Evolutionary conservation across 305 asterid species (phyloP).

Genomic region (Solanum chacoense): DNA sequence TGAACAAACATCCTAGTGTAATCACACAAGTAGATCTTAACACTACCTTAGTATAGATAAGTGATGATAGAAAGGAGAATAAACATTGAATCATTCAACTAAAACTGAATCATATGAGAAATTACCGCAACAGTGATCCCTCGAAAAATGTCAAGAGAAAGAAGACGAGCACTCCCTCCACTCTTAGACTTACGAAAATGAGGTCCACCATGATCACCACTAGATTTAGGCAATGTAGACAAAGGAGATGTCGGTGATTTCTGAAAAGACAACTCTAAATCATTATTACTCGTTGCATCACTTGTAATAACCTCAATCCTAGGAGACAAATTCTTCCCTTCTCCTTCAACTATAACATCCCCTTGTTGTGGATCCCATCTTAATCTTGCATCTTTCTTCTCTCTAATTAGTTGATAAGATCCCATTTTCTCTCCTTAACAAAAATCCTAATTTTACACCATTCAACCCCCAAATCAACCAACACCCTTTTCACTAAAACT

Average conservation of each 20-base stretch:
- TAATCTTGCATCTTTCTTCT: conserved; percentile 1
- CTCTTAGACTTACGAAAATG: background rate
- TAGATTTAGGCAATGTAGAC: conserved; percentile 1
- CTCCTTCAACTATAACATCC: conserved; percentile 8
- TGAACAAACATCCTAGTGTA: background rate
- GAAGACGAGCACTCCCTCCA: conserved; percentile 23
- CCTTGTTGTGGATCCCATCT: conserved; percentile 9
- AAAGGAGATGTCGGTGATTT: background rate
- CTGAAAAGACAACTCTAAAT: background rate
- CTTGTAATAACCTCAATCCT: background rate
- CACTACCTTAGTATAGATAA: background rate
- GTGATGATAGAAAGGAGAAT: background rate
- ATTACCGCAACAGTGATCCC: conserved; percentile 57
- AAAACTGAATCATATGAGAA: background rate
- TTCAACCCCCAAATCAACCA: background rate
- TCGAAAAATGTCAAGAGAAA: conserved; percentile 55
- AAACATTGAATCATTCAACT: background rate
- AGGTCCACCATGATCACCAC: background rate
- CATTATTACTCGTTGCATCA: background rate
- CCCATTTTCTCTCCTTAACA: background rate
- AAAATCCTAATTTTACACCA: background rate
- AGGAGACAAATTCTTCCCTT: background rate
- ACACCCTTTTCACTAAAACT: background rate
- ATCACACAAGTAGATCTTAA: background rate
- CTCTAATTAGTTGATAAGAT: conserved; percentile 10